phyloP scores from a whole-genome alignment of 1,284 basidiomycete species.

The Takashimella tepidaria region DNA sequence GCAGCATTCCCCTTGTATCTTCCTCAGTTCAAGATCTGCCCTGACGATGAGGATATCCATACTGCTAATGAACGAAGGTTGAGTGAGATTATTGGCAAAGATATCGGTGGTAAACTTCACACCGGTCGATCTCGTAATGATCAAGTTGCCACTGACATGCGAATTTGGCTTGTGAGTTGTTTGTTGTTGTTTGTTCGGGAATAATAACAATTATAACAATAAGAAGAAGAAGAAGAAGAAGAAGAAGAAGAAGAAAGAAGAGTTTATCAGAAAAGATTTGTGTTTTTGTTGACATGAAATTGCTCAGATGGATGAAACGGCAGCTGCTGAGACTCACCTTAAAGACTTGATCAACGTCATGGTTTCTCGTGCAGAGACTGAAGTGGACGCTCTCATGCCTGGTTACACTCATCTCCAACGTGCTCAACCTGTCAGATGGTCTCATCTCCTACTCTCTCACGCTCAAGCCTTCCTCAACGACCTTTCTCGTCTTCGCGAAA shows the following conservation, averaged over 20 bases:
- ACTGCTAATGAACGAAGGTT: constrained; percentile 97
- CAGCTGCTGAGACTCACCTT: constrained; percentile 65
- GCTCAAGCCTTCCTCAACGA: constrained; percentile 87
- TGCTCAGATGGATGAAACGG: constrained; percentile 64
- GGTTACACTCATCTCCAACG: constrained; percentile 96
- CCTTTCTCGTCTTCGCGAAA: constrained; percentile 76
- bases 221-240: no score
- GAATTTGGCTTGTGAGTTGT: constrained; percentile 77
- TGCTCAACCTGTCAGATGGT: constrained; percentile 97
- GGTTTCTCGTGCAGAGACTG: constrained; percentile 83
- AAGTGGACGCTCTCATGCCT: constrained; percentile 84
- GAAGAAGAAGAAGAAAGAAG: no score
- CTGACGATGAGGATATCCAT: constrained; percentile 96
- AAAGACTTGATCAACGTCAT: constrained; percentile 79
- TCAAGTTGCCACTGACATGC: constrained; percentile 97
- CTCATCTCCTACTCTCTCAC: constrained; percentile 91
- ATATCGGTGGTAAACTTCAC: constrained; percentile 84
- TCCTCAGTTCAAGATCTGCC: constrained; percentile 61
- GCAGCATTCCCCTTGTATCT: no score
- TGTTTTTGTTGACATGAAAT: not conserved
- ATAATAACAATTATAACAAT: not conserved
- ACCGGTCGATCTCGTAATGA: constrained; percentile 96
- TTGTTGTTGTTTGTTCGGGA: not conserved
- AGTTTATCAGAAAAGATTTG: no score
- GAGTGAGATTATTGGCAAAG: constrained; percentile 82